Evolutionary conservation across 352 stramenopile species (phyloP).

Genomic region (Pythium volutum): DNA sequence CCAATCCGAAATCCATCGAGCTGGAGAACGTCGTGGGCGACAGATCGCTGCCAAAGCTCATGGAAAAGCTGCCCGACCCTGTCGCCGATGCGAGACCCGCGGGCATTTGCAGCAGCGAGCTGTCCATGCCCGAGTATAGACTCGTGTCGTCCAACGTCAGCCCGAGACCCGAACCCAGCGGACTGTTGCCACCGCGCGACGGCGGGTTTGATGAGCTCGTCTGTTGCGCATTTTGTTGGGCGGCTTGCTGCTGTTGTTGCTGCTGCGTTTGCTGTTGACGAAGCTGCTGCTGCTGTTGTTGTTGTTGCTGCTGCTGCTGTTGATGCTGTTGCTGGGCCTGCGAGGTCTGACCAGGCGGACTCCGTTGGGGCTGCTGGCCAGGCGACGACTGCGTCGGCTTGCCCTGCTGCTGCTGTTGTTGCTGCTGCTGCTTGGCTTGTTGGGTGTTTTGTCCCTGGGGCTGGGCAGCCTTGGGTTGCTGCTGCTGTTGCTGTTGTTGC

Average conservation of each 20-base stretch:
- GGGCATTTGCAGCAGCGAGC: slow-evolving; percentile 53
- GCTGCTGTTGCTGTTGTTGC: slow-evolving; percentile 4
- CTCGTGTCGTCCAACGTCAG: slow-evolving; percentile 52
- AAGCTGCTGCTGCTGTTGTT: slow-evolving; percentile 12
- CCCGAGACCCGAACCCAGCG: slow-evolving; percentile 43
- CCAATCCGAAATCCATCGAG: slow-evolving; percentile 58
- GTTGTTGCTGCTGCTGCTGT: slow-evolving; percentile 9
- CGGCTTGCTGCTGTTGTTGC: slow-evolving; percentile 1
- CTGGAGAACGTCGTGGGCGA: slow-evolving; percentile 56
- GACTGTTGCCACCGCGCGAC: slow-evolving; percentile 37
- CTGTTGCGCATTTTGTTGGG: slow-evolving; percentile 13
- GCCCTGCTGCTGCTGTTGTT: slow-evolving; percentile 6
- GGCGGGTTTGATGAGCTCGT: slow-evolving; percentile 3
- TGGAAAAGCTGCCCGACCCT: slow-evolving; percentile 39
- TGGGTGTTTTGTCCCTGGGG: slow-evolving; percentile 1
- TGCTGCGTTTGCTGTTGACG: slow-evolving; percentile 11
- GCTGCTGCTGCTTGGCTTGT: slow-evolving; percentile 15
- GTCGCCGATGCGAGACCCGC: slow-evolving; percentile 37
- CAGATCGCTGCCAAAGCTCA: slow-evolving; percentile 61
- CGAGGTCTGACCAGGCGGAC: too few species aligned
- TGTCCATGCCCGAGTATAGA: slow-evolving; percentile 58
- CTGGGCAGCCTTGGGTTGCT: slow-evolving; percentile 1
- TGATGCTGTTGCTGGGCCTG: slow-evolving; percentile 15
- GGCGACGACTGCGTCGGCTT: too few species aligned
- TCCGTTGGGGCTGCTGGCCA: too few species aligned